These are phyloP conservation scores for Sideroxylon spinosum DNA, from an alignment of 179 eudicot species.

Conservation along the genomic window DNA sequence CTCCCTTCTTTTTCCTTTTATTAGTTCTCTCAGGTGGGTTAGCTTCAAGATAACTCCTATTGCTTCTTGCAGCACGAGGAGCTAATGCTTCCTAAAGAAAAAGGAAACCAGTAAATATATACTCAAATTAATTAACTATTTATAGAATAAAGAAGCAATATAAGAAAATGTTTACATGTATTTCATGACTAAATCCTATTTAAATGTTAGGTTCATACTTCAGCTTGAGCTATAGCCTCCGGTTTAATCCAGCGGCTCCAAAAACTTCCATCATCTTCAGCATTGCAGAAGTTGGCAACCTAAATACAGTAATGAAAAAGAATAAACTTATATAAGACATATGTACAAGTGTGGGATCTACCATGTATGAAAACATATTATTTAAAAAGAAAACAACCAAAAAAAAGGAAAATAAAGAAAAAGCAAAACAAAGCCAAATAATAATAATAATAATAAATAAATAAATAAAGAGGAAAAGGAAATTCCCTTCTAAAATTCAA, in stretches of 20 bases:
- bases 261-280: conserved; percentile 92
- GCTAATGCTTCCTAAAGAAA: conserved; percentile 74
- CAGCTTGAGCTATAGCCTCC: conserved; percentile 84
- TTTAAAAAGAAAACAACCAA: not conserved
- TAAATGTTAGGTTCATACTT: conserved; percentile 38
- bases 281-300: conserved; percentile 94
- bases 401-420: not conserved
- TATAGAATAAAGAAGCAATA: not conserved
- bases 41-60: conserved; percentile 81
- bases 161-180: not conserved
- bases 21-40: conserved; percentile 50
- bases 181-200: not conserved
- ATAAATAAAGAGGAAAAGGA: not conserved
- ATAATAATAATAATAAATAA: not conserved
- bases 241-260: conserved; percentile 99
- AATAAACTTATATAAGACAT: not conserved
- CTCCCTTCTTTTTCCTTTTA: conserved; percentile 84
- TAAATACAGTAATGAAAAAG: conserved; percentile 24
- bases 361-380: not conserved
- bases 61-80: conserved; percentile 92
- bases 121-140: not conserved
- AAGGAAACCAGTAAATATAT: not conserved
- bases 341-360: not conserved
- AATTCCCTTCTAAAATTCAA: not conserved
- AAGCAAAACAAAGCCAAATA: not conserved